Evolutionary conservation across 176 grass and related monocot species (phyloP), one percentile per base, ranked within the genome.

Genomic region (Raddia guianensis): DNA sequence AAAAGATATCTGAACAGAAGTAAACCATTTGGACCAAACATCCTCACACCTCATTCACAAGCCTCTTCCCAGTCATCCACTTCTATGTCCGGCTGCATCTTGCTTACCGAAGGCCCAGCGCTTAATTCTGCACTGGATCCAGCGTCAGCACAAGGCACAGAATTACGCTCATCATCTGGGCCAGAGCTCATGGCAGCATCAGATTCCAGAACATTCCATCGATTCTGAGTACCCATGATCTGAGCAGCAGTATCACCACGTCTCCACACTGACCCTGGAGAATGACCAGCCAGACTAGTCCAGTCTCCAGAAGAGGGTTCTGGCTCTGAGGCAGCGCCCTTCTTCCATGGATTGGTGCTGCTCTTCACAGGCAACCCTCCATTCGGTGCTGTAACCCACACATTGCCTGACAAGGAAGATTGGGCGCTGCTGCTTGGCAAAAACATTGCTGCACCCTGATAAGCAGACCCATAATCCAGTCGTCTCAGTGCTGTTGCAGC

Each of bases 31-130:
- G 34, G 60, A 67, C 12, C n/a, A 0, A 80, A 50, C 15, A 35
- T 53, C 52, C 68, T 19, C 2, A 68, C 3, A 14, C 14, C 53
- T 16, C 53, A 94, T 74, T 92, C 86, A 42, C 66, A 94, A 66
- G 92, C 88, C 82, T 94, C 90, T 88, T 98, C 95, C 95, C 95
- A 93, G 68, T 98, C 84, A 71, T 98, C 92, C 44, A 91, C 95
- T 77, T 88, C 91, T 21, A 92, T 37, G 5, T 61, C 82, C 0
- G 71, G 75, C 60, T 92, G 89, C 72, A 64, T 15, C 67, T 80
- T 88, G 12, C 53, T 83, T 45, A 50, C 88, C 1, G 67, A 68
- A 8, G 61, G 80, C 48, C 76, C 66, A 2, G 52, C 8, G 19
- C 50, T 89, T 4, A 56, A 53, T 63, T 66, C 63, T 48, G 82